Conservation (phyloP, 257 asterid genomes). For the Nicotiana paniculata region DNA sequence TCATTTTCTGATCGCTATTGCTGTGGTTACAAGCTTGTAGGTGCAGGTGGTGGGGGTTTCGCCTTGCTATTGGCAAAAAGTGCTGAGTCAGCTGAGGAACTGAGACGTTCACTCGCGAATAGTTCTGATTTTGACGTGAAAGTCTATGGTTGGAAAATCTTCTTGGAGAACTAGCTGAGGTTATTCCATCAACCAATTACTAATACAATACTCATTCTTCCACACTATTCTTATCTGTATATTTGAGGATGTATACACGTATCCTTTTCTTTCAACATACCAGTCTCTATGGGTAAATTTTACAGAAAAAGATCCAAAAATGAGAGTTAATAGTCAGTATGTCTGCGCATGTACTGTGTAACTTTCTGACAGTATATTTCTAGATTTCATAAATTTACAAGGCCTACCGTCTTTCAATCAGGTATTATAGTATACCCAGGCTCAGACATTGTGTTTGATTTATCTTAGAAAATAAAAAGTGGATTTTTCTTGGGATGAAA, state of each 20-base stretch:
- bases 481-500: neutral
- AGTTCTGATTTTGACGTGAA: slow-evolving; percentile 48
- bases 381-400: neutral
- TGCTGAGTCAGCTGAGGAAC: slow-evolving; percentile 54
- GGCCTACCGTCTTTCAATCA: neutral
- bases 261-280: too few relatives aligned
- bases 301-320: neutral
- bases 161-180: slow-evolving; percentile 24
- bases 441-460: neutral
- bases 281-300: neutral
- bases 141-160: slow-evolving; percentile 72
- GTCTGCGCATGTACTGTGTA: neutral
- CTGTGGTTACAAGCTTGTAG: slow-evolving; percentile 87
- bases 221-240: neutral
- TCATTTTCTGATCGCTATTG: slow-evolving; percentile 56
- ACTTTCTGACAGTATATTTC: neutral
- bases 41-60: slow-evolving; percentile 99
- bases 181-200: neutral
- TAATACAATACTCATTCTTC: neutral
- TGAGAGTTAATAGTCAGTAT: neutral
- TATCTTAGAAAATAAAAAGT: neutral
- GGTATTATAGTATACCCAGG: neutral
- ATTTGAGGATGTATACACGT: neutral
- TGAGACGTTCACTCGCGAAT: slow-evolving; percentile 34
- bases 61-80: slow-evolving; percentile 71